Base-by-base conservation (phyloP, 257 asterid species). In the Gardenia jasminoides region DNA sequence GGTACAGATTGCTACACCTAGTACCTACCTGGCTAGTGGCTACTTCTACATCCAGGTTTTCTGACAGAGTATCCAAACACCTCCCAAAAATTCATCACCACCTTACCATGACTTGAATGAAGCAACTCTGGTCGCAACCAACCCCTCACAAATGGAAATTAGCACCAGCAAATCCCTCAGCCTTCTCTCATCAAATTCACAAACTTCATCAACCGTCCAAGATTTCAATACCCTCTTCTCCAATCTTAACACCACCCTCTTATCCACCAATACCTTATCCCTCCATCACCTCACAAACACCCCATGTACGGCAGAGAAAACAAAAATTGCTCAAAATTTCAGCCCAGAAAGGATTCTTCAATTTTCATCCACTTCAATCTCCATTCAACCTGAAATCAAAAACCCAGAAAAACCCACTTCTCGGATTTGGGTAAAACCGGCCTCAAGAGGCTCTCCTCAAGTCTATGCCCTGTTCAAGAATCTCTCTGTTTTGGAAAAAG, bases 401-500 rank as follows among this genome's bases (percentile, higher is more conserved):
- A 76, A 6, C 80, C 88, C 84, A 30, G 82, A 69, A 50, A 85
- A 86, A 33, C 83, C 86, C 83, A 54, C 56, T 3, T 84, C 88
- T 72, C 76, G 20, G 59, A 84, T 71, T 72, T 90, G 92, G 89
- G 73, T 91, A 8, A 93, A 93, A 85, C 93, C 96, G 0, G 92
- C 96, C 62, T 74, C 80, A 28, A 85, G 85, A 78, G 94, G 87
- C 64, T 92, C 98, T 19, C 88, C 93, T 9, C 78, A 83, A 39
- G 92, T 86, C 84, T 87, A 83, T 26, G 88, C 92, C 26, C 79
- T 96, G 83, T 86, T 96, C 85, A 91, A 88, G 87, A 94, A 90
- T 48, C 94, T 96, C 8, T 90, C 97, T 41, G 93, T 92, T 82
- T 71, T 90, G 24, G 98, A 96, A 80, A 87, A 93, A 83, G 98